These are phyloP conservation scores for Rhododendron molle DNA, from an alignment of 148 eudicot species.

Conservation along the genomic window DNA sequence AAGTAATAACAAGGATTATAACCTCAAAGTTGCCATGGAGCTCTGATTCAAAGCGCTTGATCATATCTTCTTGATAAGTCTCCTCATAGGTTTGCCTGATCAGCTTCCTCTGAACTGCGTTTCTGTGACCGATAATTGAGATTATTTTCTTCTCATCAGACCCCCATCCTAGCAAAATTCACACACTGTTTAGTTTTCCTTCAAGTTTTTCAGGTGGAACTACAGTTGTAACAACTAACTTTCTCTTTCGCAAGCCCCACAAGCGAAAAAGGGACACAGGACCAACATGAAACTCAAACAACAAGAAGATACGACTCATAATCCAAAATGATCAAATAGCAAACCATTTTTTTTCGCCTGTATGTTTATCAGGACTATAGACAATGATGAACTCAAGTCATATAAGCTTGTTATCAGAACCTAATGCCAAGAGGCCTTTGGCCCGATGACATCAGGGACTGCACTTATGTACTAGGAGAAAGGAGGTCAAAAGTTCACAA, in stretches of 20 bases:
- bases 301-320: background rate
- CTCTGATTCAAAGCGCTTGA: slow-evolving; percentile 54
- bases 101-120: slow-evolving; percentile 46
- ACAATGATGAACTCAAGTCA: background rate
- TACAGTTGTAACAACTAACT: background rate
- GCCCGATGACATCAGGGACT: too few species aligned
- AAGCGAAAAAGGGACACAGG: too few species aligned
- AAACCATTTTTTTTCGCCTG: background rate
- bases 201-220: background rate
- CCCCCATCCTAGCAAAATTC: slow-evolving; percentile 49
- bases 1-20: background rate
- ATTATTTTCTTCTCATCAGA: slow-evolving; percentile 69
- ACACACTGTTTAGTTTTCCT: background rate
- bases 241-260: background rate
- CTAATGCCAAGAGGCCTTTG: too few species aligned
- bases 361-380: background rate
- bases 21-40: slow-evolving; percentile 73
- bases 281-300: background rate
- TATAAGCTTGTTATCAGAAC: too few species aligned
- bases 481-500: too few species aligned
- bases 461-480: too few species aligned
- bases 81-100: slow-evolving; percentile 61
- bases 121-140: slow-evolving; percentile 53
- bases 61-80: slow-evolving; percentile 46
- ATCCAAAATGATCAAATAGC: background rate